phyloP scores from a whole-genome alignment of 1,284 basidiomycete species.

The Volvariella volvacea region DNA sequence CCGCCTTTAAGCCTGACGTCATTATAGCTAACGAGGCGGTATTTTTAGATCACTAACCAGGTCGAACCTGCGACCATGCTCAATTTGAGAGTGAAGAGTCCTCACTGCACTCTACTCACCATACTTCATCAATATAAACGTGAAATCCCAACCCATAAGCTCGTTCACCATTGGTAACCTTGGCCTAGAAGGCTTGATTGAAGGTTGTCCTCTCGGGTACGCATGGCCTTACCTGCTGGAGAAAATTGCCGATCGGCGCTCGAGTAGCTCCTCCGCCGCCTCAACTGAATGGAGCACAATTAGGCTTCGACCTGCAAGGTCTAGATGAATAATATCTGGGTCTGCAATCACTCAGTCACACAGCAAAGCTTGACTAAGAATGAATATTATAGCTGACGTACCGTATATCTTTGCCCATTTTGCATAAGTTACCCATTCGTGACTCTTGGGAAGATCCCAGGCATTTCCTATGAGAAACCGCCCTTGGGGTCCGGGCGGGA shows the following conservation, averaged over 20 bases:
- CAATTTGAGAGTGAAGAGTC: too few relatives aligned
- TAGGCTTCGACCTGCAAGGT: slow-evolving; percentile 2
- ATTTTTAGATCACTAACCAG: background rate
- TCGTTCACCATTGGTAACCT: slow-evolving; percentile 10
- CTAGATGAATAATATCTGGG: slow-evolving; percentile 9
- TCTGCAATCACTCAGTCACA: background rate
- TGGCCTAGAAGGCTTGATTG: slow-evolving; percentile 2
- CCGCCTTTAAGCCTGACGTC: slow-evolving; percentile 11
- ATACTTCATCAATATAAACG: slow-evolving; percentile 4
- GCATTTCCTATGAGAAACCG: slow-evolving; percentile 17
- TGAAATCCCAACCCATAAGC: slow-evolving; percentile 8
- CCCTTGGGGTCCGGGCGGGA: slow-evolving; percentile 16
- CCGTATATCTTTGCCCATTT: slow-evolving; percentile 15
- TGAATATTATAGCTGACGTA: slow-evolving; percentile 1
- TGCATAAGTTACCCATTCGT: slow-evolving; percentile 12
- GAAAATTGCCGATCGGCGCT: too few relatives aligned
- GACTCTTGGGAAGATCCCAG: slow-evolving; percentile 12
- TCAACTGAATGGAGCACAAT: too few relatives aligned
- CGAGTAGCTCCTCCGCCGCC: too few relatives aligned
- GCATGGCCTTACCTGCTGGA: too few relatives aligned
- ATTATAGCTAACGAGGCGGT: slow-evolving; percentile 17
- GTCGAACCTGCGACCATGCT: too few relatives aligned
- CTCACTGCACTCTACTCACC: too few relatives aligned
- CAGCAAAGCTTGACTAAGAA: background rate
- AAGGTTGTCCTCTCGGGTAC: slow-evolving; percentile 7